Evolutionary conservation across 148 eudicot species (phyloP), one percentile per base, ranked within the genome.

Genomic region (Euryodendron excelsum): DNA sequence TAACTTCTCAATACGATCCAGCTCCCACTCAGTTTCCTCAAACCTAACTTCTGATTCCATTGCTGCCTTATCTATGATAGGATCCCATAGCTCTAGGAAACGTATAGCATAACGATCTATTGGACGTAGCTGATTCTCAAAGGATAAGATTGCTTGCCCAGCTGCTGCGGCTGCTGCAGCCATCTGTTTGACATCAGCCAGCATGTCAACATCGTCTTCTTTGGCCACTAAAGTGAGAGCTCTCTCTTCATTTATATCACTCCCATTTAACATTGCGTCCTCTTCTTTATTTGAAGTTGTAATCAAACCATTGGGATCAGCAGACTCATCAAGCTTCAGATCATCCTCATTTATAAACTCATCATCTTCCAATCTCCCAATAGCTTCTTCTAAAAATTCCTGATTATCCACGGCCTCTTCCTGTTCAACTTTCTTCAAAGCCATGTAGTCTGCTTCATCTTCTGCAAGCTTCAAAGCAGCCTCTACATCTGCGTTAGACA

Each of bases 381-480:
- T 82, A 47, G 87, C 86, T 82, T 96, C 99, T 85, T 96, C 99
- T 6, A 97, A 93, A 73, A 96, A 96, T 69, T 96, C 99, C 81
- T 93, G 99, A 79, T 93, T 92, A 25, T 96, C 98, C 68, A 96
- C 98, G 65, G 98, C 99, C 89, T 93, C 99, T 86, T 96, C 99
- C 86, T 89, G 88, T 81, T 96, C 99, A 79, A 96, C 99, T 86
- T 84, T 96, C 81, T 96, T 96, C 77, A 96, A 80, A 64, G 99
- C 99, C 97, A 96, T 93, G 85, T 96, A 96, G 79, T 96, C 99
- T 60, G 98, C 99, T 85, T 96, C 99, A 86, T 96, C 99, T 84
- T 96, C 99, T 59, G 95, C 99, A 84, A 87, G 78, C 85, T 89
- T 93, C 81, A 96, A 81, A 79, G 99, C 99, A 88, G 99, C 99